These are phyloP conservation scores for Colletotrichum camelliae DNA, from an alignment of 2,329 filamentous ascomycete genomes.

Conservation along the genomic window DNA sequence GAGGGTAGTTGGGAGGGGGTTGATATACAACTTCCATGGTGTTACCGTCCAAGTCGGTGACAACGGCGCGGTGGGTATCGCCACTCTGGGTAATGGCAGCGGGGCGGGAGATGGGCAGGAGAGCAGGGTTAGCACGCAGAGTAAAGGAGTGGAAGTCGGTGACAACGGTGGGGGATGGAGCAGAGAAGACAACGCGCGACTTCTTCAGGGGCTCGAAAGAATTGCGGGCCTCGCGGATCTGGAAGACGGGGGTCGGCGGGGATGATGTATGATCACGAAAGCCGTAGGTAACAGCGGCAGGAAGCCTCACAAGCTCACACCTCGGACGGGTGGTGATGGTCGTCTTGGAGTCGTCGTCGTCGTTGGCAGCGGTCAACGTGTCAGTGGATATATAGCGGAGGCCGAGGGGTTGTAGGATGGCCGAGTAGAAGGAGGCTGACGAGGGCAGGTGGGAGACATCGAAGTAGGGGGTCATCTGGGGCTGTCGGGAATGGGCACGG, in stretches of 20 bases:
- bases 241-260: slow-evolving; percentile 44
- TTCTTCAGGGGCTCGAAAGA: slow-evolving; percentile 45
- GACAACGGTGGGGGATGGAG: slow-evolving; percentile 68
- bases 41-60: slow-evolving; percentile 84
- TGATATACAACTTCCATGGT: slow-evolving; percentile 78
- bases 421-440: slow-evolving; percentile 83
- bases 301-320: background rate
- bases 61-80: slow-evolving; percentile 54
- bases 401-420: slow-evolving; percentile 78
- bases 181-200: slow-evolving; percentile 69
- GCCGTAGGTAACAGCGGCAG: slow-evolving; percentile 49
- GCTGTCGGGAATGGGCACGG: background rate
- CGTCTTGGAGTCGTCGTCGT: background rate
- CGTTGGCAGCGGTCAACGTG: slow-evolving; percentile 4
- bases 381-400: slow-evolving; percentile 67
- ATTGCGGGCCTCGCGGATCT: slow-evolving; percentile 47
- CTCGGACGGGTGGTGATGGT: background rate
- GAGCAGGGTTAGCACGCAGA: slow-evolving; percentile 64
- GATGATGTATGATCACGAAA: slow-evolving; percentile 22
- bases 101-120: slow-evolving; percentile 49
- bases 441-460: slow-evolving; percentile 79
- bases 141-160: slow-evolving; percentile 75
- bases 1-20: slow-evolving; percentile 34
- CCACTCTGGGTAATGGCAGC: slow-evolving; percentile 39
- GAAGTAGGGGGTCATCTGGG: slow-evolving; percentile 53